These are phyloP conservation scores for Populus simonii DNA, from an alignment of 345 rosid genomes.

Conservation along the genomic window DNA sequence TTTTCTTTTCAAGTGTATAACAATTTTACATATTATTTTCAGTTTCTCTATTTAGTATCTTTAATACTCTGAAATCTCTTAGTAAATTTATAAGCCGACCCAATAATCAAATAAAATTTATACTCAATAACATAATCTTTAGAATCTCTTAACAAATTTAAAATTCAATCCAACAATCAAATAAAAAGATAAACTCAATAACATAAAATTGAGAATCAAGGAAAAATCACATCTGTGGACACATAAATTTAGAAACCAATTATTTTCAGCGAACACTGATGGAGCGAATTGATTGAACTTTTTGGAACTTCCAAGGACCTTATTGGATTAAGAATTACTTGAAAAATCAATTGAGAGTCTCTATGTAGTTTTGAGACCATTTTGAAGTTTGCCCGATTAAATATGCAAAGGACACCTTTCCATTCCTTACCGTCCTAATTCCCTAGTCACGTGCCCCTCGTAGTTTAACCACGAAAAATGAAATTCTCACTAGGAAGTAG, in stretches of 20 bases:
- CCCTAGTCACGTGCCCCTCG: neutral
- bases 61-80: rapidly evolving
- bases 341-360: neutral
- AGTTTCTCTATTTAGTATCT: rapidly evolving
- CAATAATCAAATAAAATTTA: no score
- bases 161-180: rapidly evolving
- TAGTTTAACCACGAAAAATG: neutral
- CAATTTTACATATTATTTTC: no score
- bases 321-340: neutral
- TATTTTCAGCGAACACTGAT: neutral
- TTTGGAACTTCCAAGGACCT: neutral
- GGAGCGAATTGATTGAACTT: neutral
- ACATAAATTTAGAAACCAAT: no score
- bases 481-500: neutral
- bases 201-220: no score
- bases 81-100: no score
- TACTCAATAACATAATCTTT: no score
- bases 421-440: no score
- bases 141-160: no score
- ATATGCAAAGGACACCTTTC: neutral
- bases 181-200: no score
- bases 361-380: neutral
- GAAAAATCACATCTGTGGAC: no score
- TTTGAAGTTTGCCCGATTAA: neutral
- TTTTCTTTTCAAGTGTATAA: no score